Conservation (phyloP, 768 basidiomycete genomes). For the Boletus insuetus region DNA sequence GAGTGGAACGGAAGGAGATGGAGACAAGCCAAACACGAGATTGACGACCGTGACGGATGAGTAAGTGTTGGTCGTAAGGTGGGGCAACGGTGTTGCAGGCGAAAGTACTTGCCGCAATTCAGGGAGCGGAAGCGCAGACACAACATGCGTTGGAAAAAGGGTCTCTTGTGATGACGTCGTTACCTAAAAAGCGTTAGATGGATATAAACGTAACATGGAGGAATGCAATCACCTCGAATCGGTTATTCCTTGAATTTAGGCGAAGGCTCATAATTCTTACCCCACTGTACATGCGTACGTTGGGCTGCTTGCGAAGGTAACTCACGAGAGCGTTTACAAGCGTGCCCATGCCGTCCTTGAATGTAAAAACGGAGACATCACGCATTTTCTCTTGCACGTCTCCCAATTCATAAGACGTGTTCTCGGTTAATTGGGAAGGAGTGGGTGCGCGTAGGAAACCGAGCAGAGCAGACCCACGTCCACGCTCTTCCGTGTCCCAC, state of each 20-base stretch:
- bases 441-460: slow-evolving; percentile 44
- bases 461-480: slow-evolving; percentile 66
- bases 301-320: slow-evolving; percentile 43
- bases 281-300: slow-evolving; percentile 56
- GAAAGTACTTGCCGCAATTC: slow-evolving; percentile 43
- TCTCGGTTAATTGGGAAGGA: background rate
- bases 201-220: background rate
- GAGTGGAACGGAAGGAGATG: slow-evolving; percentile 40
- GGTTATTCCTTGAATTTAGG: slow-evolving; percentile 29
- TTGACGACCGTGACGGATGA: slow-evolving; percentile 88
- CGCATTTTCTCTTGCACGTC: slow-evolving; percentile 46
- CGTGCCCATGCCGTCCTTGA: slow-evolving; percentile 70
- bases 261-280: slow-evolving; percentile 39
- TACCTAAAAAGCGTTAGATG: slow-evolving; percentile 26
- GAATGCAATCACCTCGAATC: slow-evolving; percentile 43
- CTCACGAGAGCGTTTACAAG: slow-evolving; percentile 57
- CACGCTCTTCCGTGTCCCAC: slow-evolving; percentile 65
- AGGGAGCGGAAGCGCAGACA: slow-evolving; percentile 77
- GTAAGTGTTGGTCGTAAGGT: slow-evolving; percentile 65
- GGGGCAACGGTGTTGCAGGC: slow-evolving; percentile 47
- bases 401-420: slow-evolving; percentile 47
- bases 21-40: slow-evolving; percentile 65
- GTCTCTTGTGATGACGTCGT: slow-evolving; percentile 32
- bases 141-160: slow-evolving; percentile 57
- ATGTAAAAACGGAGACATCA: slow-evolving; percentile 74